Conservation (phyloP, 106 monocot species). For the Narthecium ossifragum region DNA sequence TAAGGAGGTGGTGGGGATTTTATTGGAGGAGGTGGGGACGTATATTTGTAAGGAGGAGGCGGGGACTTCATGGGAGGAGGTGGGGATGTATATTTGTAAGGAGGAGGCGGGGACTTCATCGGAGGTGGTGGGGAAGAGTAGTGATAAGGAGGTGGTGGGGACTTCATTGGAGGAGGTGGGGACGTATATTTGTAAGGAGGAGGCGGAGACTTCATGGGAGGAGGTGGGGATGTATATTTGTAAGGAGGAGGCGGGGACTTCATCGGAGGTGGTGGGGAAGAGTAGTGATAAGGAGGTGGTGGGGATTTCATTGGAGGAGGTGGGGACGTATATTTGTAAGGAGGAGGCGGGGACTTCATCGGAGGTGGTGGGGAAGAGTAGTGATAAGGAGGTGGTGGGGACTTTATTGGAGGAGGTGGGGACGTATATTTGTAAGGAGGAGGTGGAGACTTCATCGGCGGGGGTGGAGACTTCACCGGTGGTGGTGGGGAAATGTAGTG, state of each 20-base stretch:
- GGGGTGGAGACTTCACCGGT: constrained; percentile 9
- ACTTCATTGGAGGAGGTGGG: constrained; percentile 8
- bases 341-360: neutral
- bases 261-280: constrained; percentile 15
- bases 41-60: constrained; percentile 15
- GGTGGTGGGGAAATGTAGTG: constrained; percentile 20
- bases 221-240: constrained; percentile 2
- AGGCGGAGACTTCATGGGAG: neutral
- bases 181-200: constrained; percentile 16
- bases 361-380: constrained; percentile 22
- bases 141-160: constrained; percentile 13
- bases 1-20: constrained; percentile 20
- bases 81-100: constrained; percentile 15
- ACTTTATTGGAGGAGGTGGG: constrained; percentile 15
- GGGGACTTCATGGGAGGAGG: constrained; percentile 9
- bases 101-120: constrained; percentile 11
- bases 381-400: constrained; percentile 19
- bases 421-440: too few relatives aligned
- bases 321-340: constrained; percentile 8
- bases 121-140: constrained; percentile 30
- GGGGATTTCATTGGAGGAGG: neutral
- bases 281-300: constrained; percentile 17
- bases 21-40: constrained; percentile 24
- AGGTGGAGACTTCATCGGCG: too few relatives aligned
- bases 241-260: constrained; percentile 4